A percentile compares a stretch with the other conserved stretches of the same genome.
Evolutionary conservation across 2,329 filamentous ascomycete species (phyloP).

Genomic region (Aspergillus sp.): DNA sequence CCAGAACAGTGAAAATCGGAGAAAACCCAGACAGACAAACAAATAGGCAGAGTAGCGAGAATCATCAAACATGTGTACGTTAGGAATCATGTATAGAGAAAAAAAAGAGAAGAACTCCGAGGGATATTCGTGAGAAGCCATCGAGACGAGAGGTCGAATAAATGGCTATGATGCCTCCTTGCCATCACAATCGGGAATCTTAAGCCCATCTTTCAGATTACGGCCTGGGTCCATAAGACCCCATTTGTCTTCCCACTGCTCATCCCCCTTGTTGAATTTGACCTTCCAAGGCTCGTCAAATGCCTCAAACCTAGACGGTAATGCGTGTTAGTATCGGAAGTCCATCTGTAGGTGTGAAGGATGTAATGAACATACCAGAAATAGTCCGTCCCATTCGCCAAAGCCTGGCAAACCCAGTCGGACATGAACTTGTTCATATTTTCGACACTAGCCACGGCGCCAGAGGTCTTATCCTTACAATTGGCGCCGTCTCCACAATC

Average conservation of each 20-base stretch:
- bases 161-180: constrained; percentile 55
- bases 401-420: constrained; percentile 77
- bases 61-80: constrained; percentile 19
- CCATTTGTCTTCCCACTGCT: constrained; percentile 95
- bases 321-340: constrained; percentile 15
- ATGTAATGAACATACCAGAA: constrained; percentile 67
- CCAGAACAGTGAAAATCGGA: constrained; percentile 3
- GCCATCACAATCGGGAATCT: constrained; percentile 83
- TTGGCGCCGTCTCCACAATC: constrained; percentile 63
- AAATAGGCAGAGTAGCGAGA: not conserved
- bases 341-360: not conserved
- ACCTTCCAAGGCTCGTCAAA: constrained; percentile 98
- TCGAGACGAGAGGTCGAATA: not conserved
- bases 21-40: constrained; percentile 1
- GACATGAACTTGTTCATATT: constrained; percentile 85
- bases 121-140: no score
- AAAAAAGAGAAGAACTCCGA: not conserved
- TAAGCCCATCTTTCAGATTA: constrained; percentile 78
- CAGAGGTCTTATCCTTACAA: constrained; percentile 58
- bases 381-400: constrained; percentile 83
- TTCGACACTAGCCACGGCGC: constrained; percentile 73
- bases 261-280: constrained; percentile 62
- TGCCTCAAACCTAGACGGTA: constrained; percentile 71
- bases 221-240: constrained; percentile 83
- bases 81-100: constrained; percentile 19